Base-by-base conservation (phyloP, 2,329 filamentous ascomycete genomes). In the Cryphonectria naterciae region DNA sequence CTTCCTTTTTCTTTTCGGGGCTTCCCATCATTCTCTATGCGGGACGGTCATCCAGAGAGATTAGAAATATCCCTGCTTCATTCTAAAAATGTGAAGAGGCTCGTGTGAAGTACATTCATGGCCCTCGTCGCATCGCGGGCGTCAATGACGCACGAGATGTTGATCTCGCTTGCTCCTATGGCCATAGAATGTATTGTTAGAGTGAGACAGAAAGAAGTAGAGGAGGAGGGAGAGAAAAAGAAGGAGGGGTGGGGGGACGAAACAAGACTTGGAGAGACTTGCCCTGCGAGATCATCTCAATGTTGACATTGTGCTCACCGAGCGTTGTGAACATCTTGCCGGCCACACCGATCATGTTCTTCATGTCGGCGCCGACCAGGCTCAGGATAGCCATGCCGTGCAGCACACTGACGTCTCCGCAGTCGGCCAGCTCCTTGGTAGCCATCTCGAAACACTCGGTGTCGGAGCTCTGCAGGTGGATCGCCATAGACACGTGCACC, bases 271-370 rank as follows among this genome's bases (percentile, higher is more conserved):
- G 56, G 37, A 64, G 11, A 6, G 71, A 77, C 85, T 77, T 86
- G 95, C 96, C 96, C 84, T 99, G 96, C 35, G 94, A 97, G 75
- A 99, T 99, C 96, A 99, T 99, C 83, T 99, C 96, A 76, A 99
- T 94, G 80, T 99, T 99, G 78, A 99, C 91, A 76, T 93, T 93
- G 80, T 97, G 92, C 79, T 98, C 93, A 60, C 96, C 96, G 25
- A 99, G 85, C 1, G 95, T 97, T 64, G 92, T 93, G 81, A 99
- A 98, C 93, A 99, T 98, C 76, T 89, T 91, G 39, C 96, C 96
- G 10, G 93, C 93, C 74, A 99, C 94, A 73, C 96, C 96, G 70
- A 93, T 86, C 94, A 98, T 98, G 81, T 97, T 96, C 85, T 97
- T 97, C 91, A 99, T 93, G 81, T 98, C 94, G 72, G 93, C 93